These are phyloP conservation scores for Penicillium sp. DNA, from an alignment of 2,329 filamentous ascomycete genomes.

Conservation along the genomic window DNA sequence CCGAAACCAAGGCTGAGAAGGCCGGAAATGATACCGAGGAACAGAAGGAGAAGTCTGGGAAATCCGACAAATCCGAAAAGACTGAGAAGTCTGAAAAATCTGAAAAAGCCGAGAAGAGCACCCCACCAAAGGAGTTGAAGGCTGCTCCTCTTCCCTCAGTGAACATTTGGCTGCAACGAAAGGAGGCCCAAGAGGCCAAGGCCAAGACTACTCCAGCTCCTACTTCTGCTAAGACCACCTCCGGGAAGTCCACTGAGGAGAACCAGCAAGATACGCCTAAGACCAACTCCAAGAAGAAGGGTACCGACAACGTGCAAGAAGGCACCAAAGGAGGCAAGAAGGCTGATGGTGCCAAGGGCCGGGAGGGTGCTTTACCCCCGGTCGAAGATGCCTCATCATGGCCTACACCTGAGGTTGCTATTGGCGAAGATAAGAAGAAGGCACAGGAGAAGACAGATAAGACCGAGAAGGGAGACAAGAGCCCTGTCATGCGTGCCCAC, in stretches of 20 bases:
- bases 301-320: constrained; percentile 27
- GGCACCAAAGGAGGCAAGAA: constrained; percentile 37
- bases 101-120: constrained; percentile 59
- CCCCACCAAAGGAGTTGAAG: constrained; percentile 63
- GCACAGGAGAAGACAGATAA: constrained; percentile 60
- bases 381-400: constrained; percentile 77
- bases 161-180: constrained; percentile 84
- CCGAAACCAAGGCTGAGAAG: constrained; percentile 60
- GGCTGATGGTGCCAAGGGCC: constrained; percentile 42
- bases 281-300: constrained; percentile 42
- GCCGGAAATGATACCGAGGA: constrained; percentile 40
- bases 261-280: constrained; percentile 44
- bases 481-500: constrained; percentile 54
- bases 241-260: constrained; percentile 34
- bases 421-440: constrained; percentile 76
- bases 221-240: constrained; percentile 19
- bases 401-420: constrained; percentile 84
- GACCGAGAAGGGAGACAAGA: constrained; percentile 65
- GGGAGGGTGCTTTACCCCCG: constrained; percentile 56
- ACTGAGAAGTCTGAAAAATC: constrained; percentile 58
- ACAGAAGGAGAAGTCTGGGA: constrained; percentile 45
- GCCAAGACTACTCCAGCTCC: constrained; percentile 40
- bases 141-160: constrained; percentile 81
- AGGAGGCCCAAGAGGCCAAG: constrained; percentile 62
- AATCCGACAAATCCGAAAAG: constrained; percentile 51